Evolutionary conservation across 2,329 filamentous ascomycete species (phyloP).

Genomic region (Colletotrichum costaricense): DNA sequence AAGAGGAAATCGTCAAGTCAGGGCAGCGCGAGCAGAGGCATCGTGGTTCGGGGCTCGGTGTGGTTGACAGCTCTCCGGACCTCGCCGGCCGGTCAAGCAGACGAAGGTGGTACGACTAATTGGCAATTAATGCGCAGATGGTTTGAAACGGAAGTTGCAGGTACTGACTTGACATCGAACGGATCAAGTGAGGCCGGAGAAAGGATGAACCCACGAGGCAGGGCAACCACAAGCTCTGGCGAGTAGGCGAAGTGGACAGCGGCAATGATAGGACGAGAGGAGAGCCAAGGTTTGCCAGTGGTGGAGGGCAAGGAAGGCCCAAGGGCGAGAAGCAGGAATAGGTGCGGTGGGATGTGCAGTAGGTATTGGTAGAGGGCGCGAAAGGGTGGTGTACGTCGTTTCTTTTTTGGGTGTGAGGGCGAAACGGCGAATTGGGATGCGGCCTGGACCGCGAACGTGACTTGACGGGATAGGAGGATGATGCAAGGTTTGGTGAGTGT

Average conservation of each 20-base stretch:
- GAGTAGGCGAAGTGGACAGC: slow-evolving; percentile 11
- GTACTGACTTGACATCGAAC: slow-evolving; percentile 34
- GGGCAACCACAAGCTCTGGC: slow-evolving; percentile 14
- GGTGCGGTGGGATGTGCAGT: background rate
- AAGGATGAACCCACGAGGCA: slow-evolving; percentile 35
- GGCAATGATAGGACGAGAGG: slow-evolving; percentile 32
- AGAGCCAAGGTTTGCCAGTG: slow-evolving; percentile 17
- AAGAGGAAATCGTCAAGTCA: slow-evolving; percentile 21
- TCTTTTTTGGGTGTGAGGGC: slow-evolving; percentile 8
- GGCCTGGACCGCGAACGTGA: slow-evolving; percentile 21
- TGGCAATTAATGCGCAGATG: slow-evolving; percentile 29
- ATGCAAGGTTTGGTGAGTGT: slow-evolving; percentile 28
- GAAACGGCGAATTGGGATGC: slow-evolving; percentile 9
- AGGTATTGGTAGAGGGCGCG: background rate
- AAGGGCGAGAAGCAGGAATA: slow-evolving; percentile 4
- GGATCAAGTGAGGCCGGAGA: slow-evolving; percentile 32
- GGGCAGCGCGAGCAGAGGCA: slow-evolving; percentile 31
- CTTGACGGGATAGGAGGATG: slow-evolving; percentile 25
- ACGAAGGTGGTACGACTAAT: slow-evolving; percentile 18
- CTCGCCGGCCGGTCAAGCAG: slow-evolving; percentile 23
- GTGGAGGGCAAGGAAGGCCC: slow-evolving; percentile 23
- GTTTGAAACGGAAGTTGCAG: slow-evolving; percentile 30
- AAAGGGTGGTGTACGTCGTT: background rate
- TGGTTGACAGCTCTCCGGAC: slow-evolving; percentile 17
- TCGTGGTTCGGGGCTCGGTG: slow-evolving; percentile 28